These are phyloP conservation scores for Xylaria sp. DNA, from an alignment of 2,329 filamentous ascomycete species.

Conservation along the genomic window DNA sequence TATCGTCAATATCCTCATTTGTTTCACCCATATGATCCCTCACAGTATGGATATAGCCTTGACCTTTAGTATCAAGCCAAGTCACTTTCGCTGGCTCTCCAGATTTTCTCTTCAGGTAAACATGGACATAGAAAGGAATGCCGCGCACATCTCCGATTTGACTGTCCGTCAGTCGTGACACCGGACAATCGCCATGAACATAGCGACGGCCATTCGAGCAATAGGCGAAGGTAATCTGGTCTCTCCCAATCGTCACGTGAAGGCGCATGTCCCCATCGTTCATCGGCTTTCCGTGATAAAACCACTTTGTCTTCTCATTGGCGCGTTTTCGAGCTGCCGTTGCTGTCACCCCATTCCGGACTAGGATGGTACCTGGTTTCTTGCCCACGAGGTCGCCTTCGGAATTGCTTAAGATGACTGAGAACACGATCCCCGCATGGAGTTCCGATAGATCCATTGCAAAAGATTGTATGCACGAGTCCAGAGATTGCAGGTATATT, in stretches of 20 bases:
- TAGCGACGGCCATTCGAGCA: slow-evolving; percentile 9
- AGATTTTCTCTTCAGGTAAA: slow-evolving; percentile 6
- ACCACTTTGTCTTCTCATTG: slow-evolving; percentile 8
- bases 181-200: slow-evolving; percentile 23
- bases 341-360: slow-evolving; percentile 25
- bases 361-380: slow-evolving; percentile 8
- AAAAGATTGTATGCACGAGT: slow-evolving; percentile 3
- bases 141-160: slow-evolving; percentile 17
- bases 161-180: slow-evolving; percentile 11
- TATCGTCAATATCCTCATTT: neutral
- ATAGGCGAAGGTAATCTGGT: slow-evolving; percentile 24
- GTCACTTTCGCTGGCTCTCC: neutral
- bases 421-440: slow-evolving; percentile 15
- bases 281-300: slow-evolving; percentile 25
- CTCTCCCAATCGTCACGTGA: slow-evolving; percentile 17
- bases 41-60: slow-evolving; percentile 11
- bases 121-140: slow-evolving; percentile 20
- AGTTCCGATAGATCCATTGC: slow-evolving; percentile 18
- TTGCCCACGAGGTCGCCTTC: slow-evolving; percentile 10
- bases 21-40: neutral
- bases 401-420: slow-evolving; percentile 15
- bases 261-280: slow-evolving; percentile 25
- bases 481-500: slow-evolving; percentile 11
- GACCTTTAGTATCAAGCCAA: slow-evolving; percentile 9
- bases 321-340: slow-evolving; percentile 19